Percentiles rank a stretch among this genome's conserved stretches.
These are phyloP conservation scores for Russula abietina DNA, from an alignment of 768 basidiomycete genomes.

Conservation along the genomic window DNA sequence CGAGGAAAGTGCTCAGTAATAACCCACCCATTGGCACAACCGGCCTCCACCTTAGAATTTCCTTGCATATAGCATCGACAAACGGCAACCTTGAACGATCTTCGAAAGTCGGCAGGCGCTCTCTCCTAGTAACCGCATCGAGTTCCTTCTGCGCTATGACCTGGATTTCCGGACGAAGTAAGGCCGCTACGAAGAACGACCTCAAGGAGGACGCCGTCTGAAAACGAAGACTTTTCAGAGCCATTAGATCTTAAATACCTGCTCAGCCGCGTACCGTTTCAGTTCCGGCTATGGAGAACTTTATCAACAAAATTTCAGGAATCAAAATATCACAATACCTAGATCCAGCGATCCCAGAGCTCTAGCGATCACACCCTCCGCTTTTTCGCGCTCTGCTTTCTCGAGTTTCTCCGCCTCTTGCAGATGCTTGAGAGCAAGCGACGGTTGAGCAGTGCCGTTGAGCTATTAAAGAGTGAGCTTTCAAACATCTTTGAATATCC, in stretches of 20 bases:
- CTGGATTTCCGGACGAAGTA: not conserved
- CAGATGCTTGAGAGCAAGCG: slow-evolving; percentile 7
- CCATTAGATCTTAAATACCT: not conserved
- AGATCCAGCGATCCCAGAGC: slow-evolving; percentile 9
- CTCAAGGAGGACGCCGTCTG: slow-evolving; percentile 5
- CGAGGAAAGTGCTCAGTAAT: not conserved
- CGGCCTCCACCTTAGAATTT: slow-evolving; percentile 17
- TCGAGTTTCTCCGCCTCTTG: slow-evolving; percentile 1
- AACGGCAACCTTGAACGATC: not conserved
- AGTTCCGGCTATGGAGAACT: not conserved
- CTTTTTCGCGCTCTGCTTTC: not conserved
- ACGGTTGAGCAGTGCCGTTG: slow-evolving; percentile 8
- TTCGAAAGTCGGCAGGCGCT: not conserved
- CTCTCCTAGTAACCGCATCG: not conserved
- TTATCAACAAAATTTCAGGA: not conserved
- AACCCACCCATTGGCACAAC: slow-evolving; percentile 18
- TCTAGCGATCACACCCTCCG: not conserved
- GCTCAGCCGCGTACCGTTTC: slow-evolving; percentile 4
- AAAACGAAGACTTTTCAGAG: not conserved
- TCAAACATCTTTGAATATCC: not conserved
- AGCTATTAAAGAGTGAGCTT: not conserved
- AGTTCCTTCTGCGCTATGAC: not conserved
- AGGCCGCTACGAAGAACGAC: not conserved
- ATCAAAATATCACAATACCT: not conserved
- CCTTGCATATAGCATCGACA: slow-evolving; percentile 1